phyloP scores from a whole-genome alignment of 805 yeast genomes.

The Teunomyces barrocoloradensis region DNA sequence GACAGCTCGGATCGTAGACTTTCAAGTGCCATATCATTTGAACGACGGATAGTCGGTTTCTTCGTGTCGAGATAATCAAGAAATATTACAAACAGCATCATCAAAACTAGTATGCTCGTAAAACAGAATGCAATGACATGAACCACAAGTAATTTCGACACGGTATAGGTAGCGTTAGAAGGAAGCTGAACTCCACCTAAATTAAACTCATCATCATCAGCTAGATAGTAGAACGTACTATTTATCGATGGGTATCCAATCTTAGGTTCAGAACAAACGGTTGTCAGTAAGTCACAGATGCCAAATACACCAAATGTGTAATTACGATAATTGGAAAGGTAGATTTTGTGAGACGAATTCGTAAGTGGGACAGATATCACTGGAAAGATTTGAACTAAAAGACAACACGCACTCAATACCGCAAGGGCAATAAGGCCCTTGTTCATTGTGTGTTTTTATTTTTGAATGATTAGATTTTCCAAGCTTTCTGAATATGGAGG shows the following conservation, averaged over 20 bases:
- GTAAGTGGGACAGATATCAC: constrained; percentile 42
- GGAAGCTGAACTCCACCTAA: constrained; percentile 35
- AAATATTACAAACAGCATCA: constrained; percentile 8
- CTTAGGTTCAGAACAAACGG: constrained; percentile 29
- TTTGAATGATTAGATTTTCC: too few relatives aligned
- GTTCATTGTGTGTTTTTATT: constrained; percentile 18
- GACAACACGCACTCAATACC: constrained; percentile 27
- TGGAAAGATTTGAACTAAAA: constrained; percentile 37
- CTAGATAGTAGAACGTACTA: constrained; percentile 12
- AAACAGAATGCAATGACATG: constrained; percentile 40
- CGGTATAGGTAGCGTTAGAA: constrained; percentile 35
- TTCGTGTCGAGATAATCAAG: constrained; percentile 7
- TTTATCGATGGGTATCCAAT: constrained; percentile 37
- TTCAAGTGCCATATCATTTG: neutral
- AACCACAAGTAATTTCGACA: constrained; percentile 41
- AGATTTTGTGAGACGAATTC: constrained; percentile 19
- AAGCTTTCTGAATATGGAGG: too few relatives aligned
- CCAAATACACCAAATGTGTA: constrained; percentile 46
- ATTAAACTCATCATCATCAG: constrained; percentile 7
- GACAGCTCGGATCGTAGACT: neutral
- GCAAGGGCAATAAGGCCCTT: constrained; percentile 29
- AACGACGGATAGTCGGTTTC: neutral
- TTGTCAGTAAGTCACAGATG: constrained; percentile 28
- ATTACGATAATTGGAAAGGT: constrained; percentile 30
- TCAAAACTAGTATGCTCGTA: constrained; percentile 19